These are phyloP conservation scores for Salvia splendens DNA, from an alignment of 257 asterid genomes.

Conservation along the genomic window DNA sequence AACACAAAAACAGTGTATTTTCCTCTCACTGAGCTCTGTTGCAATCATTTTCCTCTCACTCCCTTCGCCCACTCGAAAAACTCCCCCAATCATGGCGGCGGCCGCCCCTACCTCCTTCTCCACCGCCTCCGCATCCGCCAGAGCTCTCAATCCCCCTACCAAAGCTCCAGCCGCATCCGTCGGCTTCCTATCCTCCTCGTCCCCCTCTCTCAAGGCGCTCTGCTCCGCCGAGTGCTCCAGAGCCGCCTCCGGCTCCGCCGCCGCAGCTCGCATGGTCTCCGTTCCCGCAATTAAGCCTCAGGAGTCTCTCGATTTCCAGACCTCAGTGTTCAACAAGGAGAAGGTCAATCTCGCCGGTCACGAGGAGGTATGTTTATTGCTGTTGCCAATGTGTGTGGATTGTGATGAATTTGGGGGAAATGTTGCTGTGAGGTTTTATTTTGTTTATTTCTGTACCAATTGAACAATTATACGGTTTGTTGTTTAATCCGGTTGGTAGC, in stretches of 20 bases:
- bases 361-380: slow-evolving; percentile 59
- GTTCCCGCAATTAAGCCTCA: slow-evolving; percentile 48
- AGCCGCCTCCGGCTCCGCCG: slow-evolving; percentile 47
- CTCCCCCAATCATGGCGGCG: slow-evolving; percentile 59
- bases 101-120: slow-evolving; percentile 50
- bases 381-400: background rate
- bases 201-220: slow-evolving; percentile 56
- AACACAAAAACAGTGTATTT: too few relatives aligned
- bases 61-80: slow-evolving; percentile 21
- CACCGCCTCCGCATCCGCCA: slow-evolving; percentile 27
- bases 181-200: slow-evolving; percentile 60
- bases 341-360: slow-evolving; percentile 78
- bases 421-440: background rate
- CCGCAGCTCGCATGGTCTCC: slow-evolving; percentile 65
- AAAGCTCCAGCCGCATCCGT: slow-evolving; percentile 37
- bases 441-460: background rate
- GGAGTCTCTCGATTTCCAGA: slow-evolving; percentile 66
- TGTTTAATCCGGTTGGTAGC: background rate
- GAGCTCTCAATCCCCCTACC: slow-evolving; percentile 36
- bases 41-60: background rate
- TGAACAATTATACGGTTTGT: background rate
- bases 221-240: slow-evolving; percentile 39
- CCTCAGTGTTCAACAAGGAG: slow-evolving; percentile 80
- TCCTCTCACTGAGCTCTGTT: slow-evolving; percentile 3
- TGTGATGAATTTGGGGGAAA: background rate